phyloP scores from a whole-genome alignment of 352 stramenopile genomes.

The Globisporangium paddicum region DNA sequence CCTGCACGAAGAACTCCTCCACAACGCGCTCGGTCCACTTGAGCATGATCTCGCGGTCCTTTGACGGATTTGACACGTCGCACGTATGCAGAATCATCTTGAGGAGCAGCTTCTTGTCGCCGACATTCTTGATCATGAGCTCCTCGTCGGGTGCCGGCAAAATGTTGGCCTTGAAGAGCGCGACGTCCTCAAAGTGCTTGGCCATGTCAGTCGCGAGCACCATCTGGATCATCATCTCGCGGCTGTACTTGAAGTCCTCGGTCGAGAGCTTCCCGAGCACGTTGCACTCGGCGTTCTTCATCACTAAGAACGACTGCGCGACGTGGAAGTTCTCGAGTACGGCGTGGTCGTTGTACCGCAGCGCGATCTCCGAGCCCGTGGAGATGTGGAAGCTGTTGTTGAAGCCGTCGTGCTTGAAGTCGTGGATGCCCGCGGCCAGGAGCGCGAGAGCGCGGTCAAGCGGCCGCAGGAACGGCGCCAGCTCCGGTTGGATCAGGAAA shows the following conservation, averaged over 20 bases:
- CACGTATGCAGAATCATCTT: constrained; percentile 91
- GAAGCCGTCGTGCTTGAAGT: constrained; percentile 89
- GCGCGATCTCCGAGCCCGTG: constrained; percentile 78
- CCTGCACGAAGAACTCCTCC: constrained; percentile 95
- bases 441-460: constrained; percentile 71
- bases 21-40: constrained; percentile 93
- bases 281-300: constrained; percentile 86
- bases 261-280: constrained; percentile 66
- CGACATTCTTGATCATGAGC: constrained; percentile 74
- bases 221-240: constrained; percentile 90
- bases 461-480: constrained; percentile 69
- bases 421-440: constrained; percentile 80
- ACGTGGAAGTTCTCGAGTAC: constrained; percentile 90
- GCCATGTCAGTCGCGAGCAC: constrained; percentile 90
- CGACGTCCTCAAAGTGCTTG: constrained; percentile 86
- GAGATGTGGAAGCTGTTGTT: constrained; percentile 90
- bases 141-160: constrained; percentile 56
- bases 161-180: constrained; percentile 87
- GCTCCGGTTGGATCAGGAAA: constrained; percentile 72
- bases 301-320: constrained; percentile 85
- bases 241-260: constrained; percentile 83
- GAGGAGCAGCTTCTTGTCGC: constrained; percentile 85
- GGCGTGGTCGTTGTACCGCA: constrained; percentile 88
- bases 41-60: constrained; percentile 84
- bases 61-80: constrained; percentile 94